Conservation (phyloP, 768 basidiomycete species). For the Hypsizygus marmoreus region DNA sequence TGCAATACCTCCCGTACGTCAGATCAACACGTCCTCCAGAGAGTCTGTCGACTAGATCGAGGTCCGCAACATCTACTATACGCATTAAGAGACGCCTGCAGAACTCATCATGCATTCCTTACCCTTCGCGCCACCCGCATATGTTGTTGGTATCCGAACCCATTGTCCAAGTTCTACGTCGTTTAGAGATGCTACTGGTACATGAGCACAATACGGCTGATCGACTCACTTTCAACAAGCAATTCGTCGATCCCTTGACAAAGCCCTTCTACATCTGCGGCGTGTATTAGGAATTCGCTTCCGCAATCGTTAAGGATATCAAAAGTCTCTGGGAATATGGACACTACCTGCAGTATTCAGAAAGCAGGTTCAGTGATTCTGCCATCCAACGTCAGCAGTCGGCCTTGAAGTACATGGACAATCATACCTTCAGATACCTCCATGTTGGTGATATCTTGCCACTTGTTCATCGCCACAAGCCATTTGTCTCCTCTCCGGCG, state of each 20-base stretch:
- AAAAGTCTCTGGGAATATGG: background rate
- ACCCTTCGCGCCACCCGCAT: conserved; percentile 96
- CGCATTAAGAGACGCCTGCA: background rate
- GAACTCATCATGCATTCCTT: conserved; percentile 7
- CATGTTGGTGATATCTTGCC: conserved; percentile 96
- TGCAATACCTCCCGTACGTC: conserved; percentile 76
- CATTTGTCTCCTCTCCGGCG: conserved; percentile 74
- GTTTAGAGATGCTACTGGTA: conserved; percentile 13
- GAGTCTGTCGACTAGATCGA: conserved; percentile 76
- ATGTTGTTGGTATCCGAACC: conserved; percentile 90
- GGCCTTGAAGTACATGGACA: background rate
- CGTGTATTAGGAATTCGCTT: conserved; percentile 94
- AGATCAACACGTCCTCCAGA: conserved; percentile 85
- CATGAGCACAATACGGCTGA: background rate
- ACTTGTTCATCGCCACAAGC: conserved; percentile 98
- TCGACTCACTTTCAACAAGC: conserved; percentile 70
- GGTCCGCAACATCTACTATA: conserved; percentile 70
- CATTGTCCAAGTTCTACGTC: conserved; percentile 82
- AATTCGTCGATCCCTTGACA: conserved; percentile 95
- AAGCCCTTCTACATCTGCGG: conserved; percentile 97
- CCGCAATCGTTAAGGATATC: conserved; percentile 3
- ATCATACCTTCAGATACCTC: conserved; percentile 76
- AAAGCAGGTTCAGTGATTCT: conserved; percentile 80
- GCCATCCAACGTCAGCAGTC: conserved; percentile 1
- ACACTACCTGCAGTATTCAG: conserved; percentile 76